A percentile compares a stretch with the other conserved stretches of the same genome.
Evolutionary conservation across 2,329 filamentous ascomycete genomes (phyloP).

Genomic region (Eutypella sp.): DNA sequence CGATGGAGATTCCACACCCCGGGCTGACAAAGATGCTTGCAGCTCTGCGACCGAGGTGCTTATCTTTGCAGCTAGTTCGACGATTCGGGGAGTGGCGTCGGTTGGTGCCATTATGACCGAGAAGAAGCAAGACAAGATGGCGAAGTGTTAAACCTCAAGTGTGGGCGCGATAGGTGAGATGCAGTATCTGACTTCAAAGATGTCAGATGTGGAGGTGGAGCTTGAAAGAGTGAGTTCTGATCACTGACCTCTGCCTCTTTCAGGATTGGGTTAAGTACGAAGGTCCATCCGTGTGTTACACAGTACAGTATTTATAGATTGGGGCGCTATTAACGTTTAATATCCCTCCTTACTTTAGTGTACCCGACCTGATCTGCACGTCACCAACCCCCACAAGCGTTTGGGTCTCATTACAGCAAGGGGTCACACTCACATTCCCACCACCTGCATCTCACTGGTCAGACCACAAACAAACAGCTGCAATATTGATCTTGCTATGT

Average conservation of each 20-base stretch:
- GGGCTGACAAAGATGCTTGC: slow-evolving; percentile 7
- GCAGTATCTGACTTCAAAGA: background rate
- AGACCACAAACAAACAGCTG: background rate
- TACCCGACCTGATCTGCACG: background rate
- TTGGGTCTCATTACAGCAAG: background rate
- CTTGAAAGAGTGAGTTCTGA: background rate
- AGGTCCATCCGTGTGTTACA: background rate
- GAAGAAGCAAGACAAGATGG: slow-evolving; percentile 3
- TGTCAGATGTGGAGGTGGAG: background rate
- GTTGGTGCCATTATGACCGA: slow-evolving; percentile 4
- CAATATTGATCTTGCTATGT: no score
- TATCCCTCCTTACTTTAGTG: background rate
- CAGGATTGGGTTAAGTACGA: background rate
- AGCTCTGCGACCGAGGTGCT: slow-evolving; percentile 4
- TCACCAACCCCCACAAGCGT: background rate
- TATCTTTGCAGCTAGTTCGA: slow-evolving; percentile 6
- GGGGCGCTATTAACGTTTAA: background rate
- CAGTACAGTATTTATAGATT: background rate
- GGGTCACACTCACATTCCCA: background rate
- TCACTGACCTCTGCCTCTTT: background rate
- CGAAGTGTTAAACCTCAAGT: background rate
- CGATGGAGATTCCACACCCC: slow-evolving; percentile 12
- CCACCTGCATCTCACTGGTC: background rate
- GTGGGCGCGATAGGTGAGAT: background rate
- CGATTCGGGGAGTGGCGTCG: slow-evolving; percentile 4